phyloP scores from a whole-genome alignment of 306 rosid genomes.

The Dalbergia cultrata region DNA sequence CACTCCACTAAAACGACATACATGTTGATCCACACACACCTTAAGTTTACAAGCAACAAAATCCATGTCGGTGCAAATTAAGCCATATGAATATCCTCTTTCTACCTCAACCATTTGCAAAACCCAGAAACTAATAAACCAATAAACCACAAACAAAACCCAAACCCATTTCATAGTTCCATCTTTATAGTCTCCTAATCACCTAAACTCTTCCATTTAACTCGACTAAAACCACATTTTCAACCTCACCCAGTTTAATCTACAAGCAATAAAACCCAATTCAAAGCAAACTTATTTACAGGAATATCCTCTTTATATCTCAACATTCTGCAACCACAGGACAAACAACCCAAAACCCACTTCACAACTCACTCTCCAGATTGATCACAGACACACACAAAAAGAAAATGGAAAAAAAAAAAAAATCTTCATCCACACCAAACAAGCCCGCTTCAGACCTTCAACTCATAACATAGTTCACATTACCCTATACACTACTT shows the following conservation, averaged over 20 bases:
- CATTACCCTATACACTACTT: conserved; percentile 6
- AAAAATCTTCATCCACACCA: neutral
- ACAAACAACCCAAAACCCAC: conserved; percentile 6
- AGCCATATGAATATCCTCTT: neutral
- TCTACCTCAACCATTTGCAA: neutral
- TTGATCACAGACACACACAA: neutral
- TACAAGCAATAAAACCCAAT: conserved; percentile 15
- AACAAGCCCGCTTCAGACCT: neutral
- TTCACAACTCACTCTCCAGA: neutral
- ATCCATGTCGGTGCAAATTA: conserved; percentile 10
- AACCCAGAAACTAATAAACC: neutral
- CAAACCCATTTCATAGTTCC: conserved; percentile 15
- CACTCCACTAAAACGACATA: neutral
- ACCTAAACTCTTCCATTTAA: neutral
- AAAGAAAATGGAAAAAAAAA: neutral
- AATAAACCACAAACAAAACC: neutral
- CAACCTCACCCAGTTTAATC: neutral
- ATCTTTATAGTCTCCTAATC: neutral
- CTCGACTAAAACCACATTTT: conserved; percentile 5
- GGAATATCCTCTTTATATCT: neutral
- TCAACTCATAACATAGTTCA: neutral
- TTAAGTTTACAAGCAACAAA: conserved; percentile 12
- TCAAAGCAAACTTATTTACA: conserved; percentile 10
- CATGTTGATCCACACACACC: neutral
- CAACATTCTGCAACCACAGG: neutral